These are phyloP conservation scores for Pisolithus albus DNA, from an alignment of 768 basidiomycete species.

Conservation along the genomic window DNA sequence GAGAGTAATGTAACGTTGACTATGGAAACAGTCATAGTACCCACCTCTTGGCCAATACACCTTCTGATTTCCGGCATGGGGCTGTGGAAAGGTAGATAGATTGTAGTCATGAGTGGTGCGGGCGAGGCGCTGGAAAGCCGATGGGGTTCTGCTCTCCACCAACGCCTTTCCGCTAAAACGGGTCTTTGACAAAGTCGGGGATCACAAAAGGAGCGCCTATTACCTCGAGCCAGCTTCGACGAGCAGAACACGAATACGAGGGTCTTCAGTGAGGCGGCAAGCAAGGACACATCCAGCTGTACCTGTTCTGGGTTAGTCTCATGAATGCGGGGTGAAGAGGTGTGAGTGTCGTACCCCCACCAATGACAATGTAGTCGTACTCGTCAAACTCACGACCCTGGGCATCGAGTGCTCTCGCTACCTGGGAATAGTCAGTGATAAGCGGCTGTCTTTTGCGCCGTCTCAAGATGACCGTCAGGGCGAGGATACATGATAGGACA, in stretches of 20 bases:
- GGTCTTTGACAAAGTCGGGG: background rate
- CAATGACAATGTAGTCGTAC: conserved; percentile 48
- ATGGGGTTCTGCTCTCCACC: conserved; percentile 37
- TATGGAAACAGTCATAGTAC: background rate
- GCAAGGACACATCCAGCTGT: conserved; percentile 42
- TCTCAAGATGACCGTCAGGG: conserved; percentile 4
- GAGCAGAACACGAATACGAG: conserved; percentile 31
- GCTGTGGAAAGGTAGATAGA: conserved; percentile 52
- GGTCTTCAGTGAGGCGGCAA: conserved; percentile 35
- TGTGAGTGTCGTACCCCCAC: conserved; percentile 37
- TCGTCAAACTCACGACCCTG: conserved; percentile 17
- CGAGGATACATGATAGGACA: conserved; percentile 5
- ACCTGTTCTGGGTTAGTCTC: conserved; percentile 16
- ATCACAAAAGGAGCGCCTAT: background rate
- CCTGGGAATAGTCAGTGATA: conserved; percentile 9
- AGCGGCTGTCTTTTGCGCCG: conserved; percentile 1
- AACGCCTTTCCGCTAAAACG: conserved; percentile 39
- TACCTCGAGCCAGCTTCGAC: conserved; percentile 44
- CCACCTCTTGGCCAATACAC: conserved; percentile 64
- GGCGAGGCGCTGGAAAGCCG: conserved; percentile 38
- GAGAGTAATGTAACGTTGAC: background rate
- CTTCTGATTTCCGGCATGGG: conserved; percentile 37
- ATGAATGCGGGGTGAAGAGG: background rate
- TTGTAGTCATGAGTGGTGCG: conserved; percentile 43
- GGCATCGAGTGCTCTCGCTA: conserved; percentile 4